A percentile compares a stretch with the other conserved stretches of the same genome.
Evolutionary conservation across 331 rosid genomes (phyloP).

Genomic region (Prunus yedoensis): DNA sequence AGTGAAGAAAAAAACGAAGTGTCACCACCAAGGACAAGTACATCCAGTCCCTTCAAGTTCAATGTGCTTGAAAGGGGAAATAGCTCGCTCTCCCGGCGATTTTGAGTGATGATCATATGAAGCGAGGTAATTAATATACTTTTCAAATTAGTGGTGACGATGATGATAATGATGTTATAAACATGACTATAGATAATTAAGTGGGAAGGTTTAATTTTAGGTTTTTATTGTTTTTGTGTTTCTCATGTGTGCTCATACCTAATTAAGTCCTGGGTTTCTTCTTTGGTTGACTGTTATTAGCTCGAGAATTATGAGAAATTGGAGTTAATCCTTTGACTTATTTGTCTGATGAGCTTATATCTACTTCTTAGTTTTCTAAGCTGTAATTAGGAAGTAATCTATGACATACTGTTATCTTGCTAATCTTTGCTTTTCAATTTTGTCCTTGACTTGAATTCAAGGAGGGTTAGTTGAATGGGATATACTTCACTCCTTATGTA

Average conservation of each 20-base stretch:
- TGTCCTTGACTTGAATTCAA: background rate
- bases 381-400: background rate
- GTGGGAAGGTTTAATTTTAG: constrained; percentile 15
- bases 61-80: constrained; percentile 29
- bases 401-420: background rate
- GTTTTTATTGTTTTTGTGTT: background rate
- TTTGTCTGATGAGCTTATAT: background rate
- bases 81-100: constrained; percentile 27
- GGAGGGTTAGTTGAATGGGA: constrained; percentile 1
- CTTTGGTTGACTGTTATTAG: constrained; percentile 14
- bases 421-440: constrained; percentile 1
- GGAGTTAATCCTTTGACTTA: constrained; percentile 3
- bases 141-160: background rate
- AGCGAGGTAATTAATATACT: constrained; percentile 25
- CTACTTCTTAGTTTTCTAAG: background rate
- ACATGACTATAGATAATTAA: background rate
- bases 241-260: background rate
- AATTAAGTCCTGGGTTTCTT: constrained; percentile 5
- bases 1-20: constrained; percentile 7
- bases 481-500: background rate
- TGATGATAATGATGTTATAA: background rate
- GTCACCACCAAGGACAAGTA: constrained; percentile 1
- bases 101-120: constrained; percentile 21
- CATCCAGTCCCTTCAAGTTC: constrained; percentile 27
- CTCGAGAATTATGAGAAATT: constrained; percentile 10